phyloP scores from a whole-genome alignment of 805 yeast species.

The fission yeast (Schizosaccharomyces pombe) region DNA sequence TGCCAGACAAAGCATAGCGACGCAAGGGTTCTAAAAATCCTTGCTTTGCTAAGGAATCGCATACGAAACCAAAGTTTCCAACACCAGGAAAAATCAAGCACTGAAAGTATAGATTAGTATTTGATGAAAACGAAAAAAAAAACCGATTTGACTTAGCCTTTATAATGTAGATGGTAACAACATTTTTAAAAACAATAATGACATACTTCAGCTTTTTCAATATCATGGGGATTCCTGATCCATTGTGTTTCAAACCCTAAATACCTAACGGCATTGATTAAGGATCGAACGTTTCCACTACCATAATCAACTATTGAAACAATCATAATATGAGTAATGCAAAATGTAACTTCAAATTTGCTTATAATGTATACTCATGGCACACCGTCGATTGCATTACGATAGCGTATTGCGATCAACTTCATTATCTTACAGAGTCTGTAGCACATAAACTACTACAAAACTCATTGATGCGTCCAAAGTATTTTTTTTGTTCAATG shows the following conservation, averaged over 20 bases:
- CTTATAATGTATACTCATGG: too few relatives aligned
- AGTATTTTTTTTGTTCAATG: too few relatives aligned
- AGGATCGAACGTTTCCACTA: slow-evolving; percentile 79
- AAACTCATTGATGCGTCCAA: too few relatives aligned
- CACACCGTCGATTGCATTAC: too few relatives aligned
- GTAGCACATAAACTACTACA: too few relatives aligned
- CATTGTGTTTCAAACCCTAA: slow-evolving; percentile 49
- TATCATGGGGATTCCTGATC: slow-evolving; percentile 33
- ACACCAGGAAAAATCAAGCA: slow-evolving; percentile 76
- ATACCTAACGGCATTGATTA: slow-evolving; percentile 60
- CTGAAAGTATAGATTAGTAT: slow-evolving; percentile 11
- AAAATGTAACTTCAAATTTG: too few relatives aligned
- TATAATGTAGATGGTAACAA: too few relatives aligned
- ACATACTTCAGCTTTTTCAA: slow-evolving; percentile 22
- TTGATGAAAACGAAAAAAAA: not conserved
- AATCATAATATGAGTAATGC: too few relatives aligned
- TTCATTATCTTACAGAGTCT: too few relatives aligned
- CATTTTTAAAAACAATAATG: too few relatives aligned
- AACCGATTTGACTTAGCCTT: too few relatives aligned
- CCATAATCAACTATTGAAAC: slow-evolving; percentile 55
- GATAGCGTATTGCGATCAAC: too few relatives aligned
- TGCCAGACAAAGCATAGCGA: slow-evolving; percentile 49
- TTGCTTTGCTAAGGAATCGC: slow-evolving; percentile 37
- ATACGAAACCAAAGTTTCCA: slow-evolving; percentile 90
- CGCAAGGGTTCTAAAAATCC: slow-evolving; percentile 43